phyloP scores from a whole-genome alignment of 2,329 filamentous ascomycete species.

The Phaeosphaeria sp. region DNA sequence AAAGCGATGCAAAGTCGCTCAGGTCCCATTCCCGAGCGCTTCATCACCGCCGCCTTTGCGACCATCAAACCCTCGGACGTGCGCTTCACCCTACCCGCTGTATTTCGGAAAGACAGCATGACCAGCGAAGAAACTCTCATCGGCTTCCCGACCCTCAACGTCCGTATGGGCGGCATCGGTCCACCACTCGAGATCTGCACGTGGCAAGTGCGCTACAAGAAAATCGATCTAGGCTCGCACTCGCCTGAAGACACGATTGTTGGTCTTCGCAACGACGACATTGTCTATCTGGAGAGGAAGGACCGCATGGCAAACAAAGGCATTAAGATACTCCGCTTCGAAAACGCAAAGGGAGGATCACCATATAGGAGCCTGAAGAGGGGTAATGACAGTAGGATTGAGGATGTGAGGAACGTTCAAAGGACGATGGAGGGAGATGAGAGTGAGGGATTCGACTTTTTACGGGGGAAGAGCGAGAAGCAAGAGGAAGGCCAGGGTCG shows the following conservation, averaged over 20 bases:
- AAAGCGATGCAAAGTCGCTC: neutral
- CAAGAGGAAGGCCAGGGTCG: neutral
- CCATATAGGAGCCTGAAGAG: no score
- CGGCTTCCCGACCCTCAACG: constrained; percentile 33
- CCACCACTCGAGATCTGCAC: constrained; percentile 11
- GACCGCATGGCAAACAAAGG: neutral
- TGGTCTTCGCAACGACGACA: constrained; percentile 8
- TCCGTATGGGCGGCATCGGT: constrained; percentile 17
- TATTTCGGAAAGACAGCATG: constrained; percentile 23
- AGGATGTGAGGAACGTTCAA: no score
- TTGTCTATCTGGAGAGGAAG: constrained; percentile 10
- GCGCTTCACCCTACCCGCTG: constrained; percentile 29
- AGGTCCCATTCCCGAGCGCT: constrained; percentile 10
- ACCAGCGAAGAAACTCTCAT: constrained; percentile 22
- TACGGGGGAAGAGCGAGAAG: neutral
- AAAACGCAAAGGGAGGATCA: no score
- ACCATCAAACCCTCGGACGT: constrained; percentile 27
- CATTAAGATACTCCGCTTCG: neutral
- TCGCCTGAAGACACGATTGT: constrained; percentile 10
- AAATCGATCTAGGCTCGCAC: constrained; percentile 22
- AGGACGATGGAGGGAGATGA: constrained; percentile 5
- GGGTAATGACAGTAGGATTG: no score
- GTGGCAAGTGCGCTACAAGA: constrained; percentile 37
- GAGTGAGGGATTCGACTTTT: neutral
- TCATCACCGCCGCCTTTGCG: constrained; percentile 19